Evolutionary conservation across 352 stramenopile genomes (phyloP), one percentile per base, ranked within the genome.

Genomic region (Phytophthora capsici): DNA sequence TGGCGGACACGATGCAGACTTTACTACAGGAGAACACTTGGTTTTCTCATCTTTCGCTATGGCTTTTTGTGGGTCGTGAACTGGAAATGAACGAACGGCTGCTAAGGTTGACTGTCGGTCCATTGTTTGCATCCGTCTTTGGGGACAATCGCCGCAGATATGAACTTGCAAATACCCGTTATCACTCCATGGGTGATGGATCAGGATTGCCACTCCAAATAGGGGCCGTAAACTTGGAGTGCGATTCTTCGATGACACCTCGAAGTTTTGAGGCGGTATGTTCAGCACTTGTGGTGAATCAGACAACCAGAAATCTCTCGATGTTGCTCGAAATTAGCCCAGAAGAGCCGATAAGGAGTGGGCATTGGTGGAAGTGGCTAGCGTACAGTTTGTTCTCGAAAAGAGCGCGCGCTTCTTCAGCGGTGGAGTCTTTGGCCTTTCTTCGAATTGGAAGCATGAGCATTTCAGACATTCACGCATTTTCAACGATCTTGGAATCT

Each of bases 321-420:
- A 48, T 57, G 17, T 10, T 19, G 19, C 43, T 37, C 14, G 32
- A 46, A 32, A 20, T 30, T 12, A 12, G 23, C 12, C 9, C 49
- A 4, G n/a, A 46, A 10, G 19, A 45, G 9, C 40, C n/a, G 14
- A 34, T 5, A 16, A 19, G 10, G 4, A 57, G 36, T 30, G n/a
- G 8, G 6, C 7, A 23, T 8, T 57, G 36, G 36, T 60, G 52
- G 38, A 49, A 44, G 26, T 57, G 50, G 36, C 34, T 46, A 14
- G 50, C 50, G 7, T 57, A 57, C 36, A 20, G n/a, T 12, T n/a
- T 57, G n/a, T 46, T 57, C 22, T 57, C 49, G 6, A 37, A 57
- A 47, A 20, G 49, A 47, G 34, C 50, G 6, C 50, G 50, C 4
- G 13, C 16, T 9, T 38, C 17, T 14, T 57, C 50, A n/a, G 19